Conservation (phyloP, 495 filamentous ascomycete genomes). For the Articulospora tetracladia region DNA sequence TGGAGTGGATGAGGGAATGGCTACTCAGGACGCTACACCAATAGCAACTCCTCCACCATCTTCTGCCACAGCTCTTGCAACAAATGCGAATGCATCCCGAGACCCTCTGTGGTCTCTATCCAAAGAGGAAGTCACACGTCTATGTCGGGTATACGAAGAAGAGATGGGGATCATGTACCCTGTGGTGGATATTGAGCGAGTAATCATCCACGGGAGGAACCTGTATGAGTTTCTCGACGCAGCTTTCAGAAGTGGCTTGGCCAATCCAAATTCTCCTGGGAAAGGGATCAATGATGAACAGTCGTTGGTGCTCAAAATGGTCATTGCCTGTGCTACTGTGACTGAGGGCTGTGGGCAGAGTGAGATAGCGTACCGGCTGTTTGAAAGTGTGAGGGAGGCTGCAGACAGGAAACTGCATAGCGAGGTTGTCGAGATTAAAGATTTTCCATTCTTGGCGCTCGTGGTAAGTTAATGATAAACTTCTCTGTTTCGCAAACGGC, state of each 20-base stretch:
- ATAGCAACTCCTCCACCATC: slow-evolving; percentile 41
- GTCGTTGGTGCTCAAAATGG: slow-evolving; percentile 70
- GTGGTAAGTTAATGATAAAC: slow-evolving; percentile 43
- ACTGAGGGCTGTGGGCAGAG: slow-evolving; percentile 75
- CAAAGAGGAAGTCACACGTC: slow-evolving; percentile 65
- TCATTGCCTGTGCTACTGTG: slow-evolving; percentile 69
- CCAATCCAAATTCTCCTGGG: slow-evolving; percentile 38
- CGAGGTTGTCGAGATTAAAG: slow-evolving; percentile 61
- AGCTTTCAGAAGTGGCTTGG: slow-evolving; percentile 52
- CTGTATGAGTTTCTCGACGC: slow-evolving; percentile 55
- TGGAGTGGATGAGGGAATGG: slow-evolving; percentile 41
- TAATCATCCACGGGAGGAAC: slow-evolving; percentile 59
- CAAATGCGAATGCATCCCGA: slow-evolving; percentile 35
- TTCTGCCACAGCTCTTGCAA: slow-evolving; percentile 31
- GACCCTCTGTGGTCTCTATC: slow-evolving; percentile 76
- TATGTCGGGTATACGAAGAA: slow-evolving; percentile 74
- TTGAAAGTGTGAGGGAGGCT: slow-evolving; percentile 63
- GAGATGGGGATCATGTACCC: slow-evolving; percentile 88
- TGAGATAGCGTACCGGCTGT: slow-evolving; percentile 64
- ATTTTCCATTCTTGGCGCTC: slow-evolving; percentile 68
- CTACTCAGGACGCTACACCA: slow-evolving; percentile 52
- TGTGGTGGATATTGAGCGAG: slow-evolving; percentile 63
- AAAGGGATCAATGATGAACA: slow-evolving; percentile 65
- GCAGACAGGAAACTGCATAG: slow-evolving; percentile 65
- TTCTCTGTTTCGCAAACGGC: not conserved